Percentiles rank a stretch among this genome's conserved stretches.
Conservation (phyloP, 768 basidiomycete genomes). For the Podaxis sp. region DNA sequence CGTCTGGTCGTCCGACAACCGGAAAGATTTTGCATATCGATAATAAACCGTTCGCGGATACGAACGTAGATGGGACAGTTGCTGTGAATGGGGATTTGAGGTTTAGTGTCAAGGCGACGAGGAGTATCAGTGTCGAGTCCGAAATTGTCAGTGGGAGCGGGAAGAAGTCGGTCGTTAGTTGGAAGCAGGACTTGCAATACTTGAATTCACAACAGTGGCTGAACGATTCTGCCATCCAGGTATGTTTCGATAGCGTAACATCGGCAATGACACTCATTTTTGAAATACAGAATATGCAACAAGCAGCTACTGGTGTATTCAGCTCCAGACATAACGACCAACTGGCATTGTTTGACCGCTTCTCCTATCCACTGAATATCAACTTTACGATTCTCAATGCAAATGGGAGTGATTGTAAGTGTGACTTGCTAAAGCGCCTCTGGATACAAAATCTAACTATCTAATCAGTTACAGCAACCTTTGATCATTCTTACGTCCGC, state of each 20-base stretch:
- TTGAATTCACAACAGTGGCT: conserved; percentile 64
- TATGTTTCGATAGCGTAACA: conserved; percentile 13
- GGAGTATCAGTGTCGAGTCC: conserved; percentile 58
- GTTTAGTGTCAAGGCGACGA: conserved; percentile 62
- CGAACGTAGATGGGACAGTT: conserved; percentile 46
- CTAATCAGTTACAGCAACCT: conserved; percentile 43
- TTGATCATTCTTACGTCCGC: conserved; percentile 74
- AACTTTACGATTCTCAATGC: conserved; percentile 39
- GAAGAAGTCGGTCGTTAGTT: conserved; percentile 50
- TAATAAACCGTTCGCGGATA: conserved; percentile 55
- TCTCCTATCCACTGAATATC: conserved; percentile 46
- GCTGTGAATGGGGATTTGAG: conserved; percentile 48
- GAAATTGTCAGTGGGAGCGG: conserved; percentile 65
- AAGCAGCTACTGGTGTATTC: conserved; percentile 37
- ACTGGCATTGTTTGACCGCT: conserved; percentile 37
- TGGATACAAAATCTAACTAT: background rate
- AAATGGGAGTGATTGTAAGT: conserved; percentile 37
- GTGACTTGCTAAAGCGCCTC: background rate
- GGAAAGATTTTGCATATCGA: conserved; percentile 64
- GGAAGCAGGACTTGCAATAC: conserved; percentile 61
- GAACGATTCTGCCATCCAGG: conserved; percentile 43
- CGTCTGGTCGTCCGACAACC: conserved; percentile 60
- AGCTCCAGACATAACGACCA: conserved; percentile 43
- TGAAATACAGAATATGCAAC: conserved; percentile 36
- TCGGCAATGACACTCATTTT: background rate